Base-by-base conservation (phyloP, 345 rosid genomes). In the Geranium brycei region DNA sequence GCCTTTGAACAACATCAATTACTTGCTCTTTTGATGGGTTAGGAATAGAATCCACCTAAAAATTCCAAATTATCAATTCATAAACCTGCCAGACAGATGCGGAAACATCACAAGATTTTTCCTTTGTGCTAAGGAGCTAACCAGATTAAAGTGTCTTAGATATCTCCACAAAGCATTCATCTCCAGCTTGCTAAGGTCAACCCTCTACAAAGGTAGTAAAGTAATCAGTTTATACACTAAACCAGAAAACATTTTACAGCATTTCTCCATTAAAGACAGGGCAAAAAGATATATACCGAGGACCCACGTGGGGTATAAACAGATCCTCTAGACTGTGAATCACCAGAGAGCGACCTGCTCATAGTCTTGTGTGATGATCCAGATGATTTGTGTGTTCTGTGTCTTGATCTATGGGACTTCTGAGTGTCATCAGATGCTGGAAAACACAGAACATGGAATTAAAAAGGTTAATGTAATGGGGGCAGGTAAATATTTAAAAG, bases 141-240 rank as follows among this genome's bases (percentile, higher is more conserved):
- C 99, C 6, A 90, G 97, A 81, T 93, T 93, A 79, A 86, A 93
- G 71, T 93, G 95, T 71, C 84, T 85, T 87, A 83, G 79, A 68
- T 93, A 90, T 87, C 83, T 86, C 89, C 84, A 82, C 60, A 93
- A 77, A 16, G 97, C 96, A 79, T 85, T 76, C 85, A 82, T 83
- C 83, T 93, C 99, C 78, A 93, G 76, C 71, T 88, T 93, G 86
- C 96, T 83, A 18, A 93, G 87, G 80, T 93, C 97, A 74, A 90
- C 85, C 76, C 80, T 93, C 91, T 93, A 77, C 63, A 58, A n/a
- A 41, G 65, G 18, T 8, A 35, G 6, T 38, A 67, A 31, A 57
- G 58, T 17, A 32, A 59, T 64, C 41, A 12, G 53, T 47, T 13
- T 3, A 47, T 3, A 47, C 13, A 3, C 15, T 8, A 47, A 47